Evolutionary conservation across 306 rosid genomes (phyloP).

Genomic region (Geum urbanum): DNA sequence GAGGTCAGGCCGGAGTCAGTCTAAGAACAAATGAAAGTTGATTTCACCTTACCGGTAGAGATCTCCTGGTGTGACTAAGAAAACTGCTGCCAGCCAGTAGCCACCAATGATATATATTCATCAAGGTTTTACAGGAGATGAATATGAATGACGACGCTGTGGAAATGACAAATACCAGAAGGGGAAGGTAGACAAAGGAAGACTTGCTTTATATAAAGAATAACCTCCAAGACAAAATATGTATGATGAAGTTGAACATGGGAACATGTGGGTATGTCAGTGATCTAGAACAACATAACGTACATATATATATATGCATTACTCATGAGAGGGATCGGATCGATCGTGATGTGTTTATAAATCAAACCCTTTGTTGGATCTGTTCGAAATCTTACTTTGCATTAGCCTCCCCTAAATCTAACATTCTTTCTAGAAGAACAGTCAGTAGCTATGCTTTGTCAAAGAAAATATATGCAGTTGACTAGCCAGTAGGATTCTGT

Average conservation of each 20-base stretch:
- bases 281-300: neutral
- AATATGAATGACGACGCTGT: neutral
- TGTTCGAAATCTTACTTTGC: neutral
- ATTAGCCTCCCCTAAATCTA: neutral
- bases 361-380: neutral
- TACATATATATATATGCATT: no score
- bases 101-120: no score
- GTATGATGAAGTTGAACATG: neutral
- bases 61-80: no score
- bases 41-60: no score
- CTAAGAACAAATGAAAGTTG: no score
- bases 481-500: neutral
- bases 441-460: no score
- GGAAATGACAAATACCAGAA: neutral
- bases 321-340: neutral
- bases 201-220: neutral
- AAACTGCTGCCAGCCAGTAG: no score
- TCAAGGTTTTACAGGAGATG: no score
- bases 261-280: neutral
- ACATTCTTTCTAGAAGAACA: neutral
- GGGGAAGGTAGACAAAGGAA: neutral
- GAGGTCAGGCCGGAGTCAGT: no score
- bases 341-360: neutral
- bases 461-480: neutral
- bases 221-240: neutral